phyloP scores from a whole-genome alignment of 2,329 filamentous ascomycete genomes.

The Aspergillus sp. region DNA sequence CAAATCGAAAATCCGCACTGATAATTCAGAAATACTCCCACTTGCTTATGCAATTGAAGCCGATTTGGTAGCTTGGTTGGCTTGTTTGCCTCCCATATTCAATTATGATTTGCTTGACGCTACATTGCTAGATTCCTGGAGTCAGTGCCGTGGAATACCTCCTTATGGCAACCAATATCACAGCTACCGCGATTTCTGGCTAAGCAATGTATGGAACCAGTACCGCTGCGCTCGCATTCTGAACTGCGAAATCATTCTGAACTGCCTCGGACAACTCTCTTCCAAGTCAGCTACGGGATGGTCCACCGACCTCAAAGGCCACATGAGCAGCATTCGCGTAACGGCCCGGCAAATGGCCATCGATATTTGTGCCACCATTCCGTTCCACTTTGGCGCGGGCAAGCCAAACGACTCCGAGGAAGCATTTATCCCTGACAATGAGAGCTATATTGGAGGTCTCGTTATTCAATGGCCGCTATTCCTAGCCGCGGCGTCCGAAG shows the following conservation, averaged over 20 bases:
- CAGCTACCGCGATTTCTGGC: slow-evolving; percentile 51
- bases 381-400: slow-evolving; percentile 28
- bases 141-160: slow-evolving; percentile 17
- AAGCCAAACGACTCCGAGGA: slow-evolving; percentile 5
- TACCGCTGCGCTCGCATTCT: slow-evolving; percentile 57
- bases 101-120: slow-evolving; percentile 20
- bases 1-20: slow-evolving; percentile 15
- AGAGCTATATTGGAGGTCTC: slow-evolving; percentile 28
- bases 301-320: slow-evolving; percentile 25
- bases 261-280: slow-evolving; percentile 21
- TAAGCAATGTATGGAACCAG: slow-evolving; percentile 55
- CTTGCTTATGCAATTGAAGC: slow-evolving; percentile 28
- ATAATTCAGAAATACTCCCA: slow-evolving; percentile 25
- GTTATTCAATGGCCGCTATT: slow-evolving; percentile 35
- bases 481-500: slow-evolving; percentile 29
- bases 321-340: slow-evolving; percentile 23
- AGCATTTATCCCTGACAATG: slow-evolving; percentile 11
- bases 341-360: slow-evolving; percentile 23
- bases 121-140: slow-evolving; percentile 26
- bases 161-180: slow-evolving; percentile 52
- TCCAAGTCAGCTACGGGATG: slow-evolving; percentile 12
- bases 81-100: slow-evolving; percentile 21
- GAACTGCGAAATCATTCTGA: slow-evolving; percentile 45
- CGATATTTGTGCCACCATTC: slow-evolving; percentile 35
- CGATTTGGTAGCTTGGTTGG: slow-evolving; percentile 29